Evolutionary conservation across 306 rosid species (phyloP).

Genomic region (Ceratonia siliqua): DNA sequence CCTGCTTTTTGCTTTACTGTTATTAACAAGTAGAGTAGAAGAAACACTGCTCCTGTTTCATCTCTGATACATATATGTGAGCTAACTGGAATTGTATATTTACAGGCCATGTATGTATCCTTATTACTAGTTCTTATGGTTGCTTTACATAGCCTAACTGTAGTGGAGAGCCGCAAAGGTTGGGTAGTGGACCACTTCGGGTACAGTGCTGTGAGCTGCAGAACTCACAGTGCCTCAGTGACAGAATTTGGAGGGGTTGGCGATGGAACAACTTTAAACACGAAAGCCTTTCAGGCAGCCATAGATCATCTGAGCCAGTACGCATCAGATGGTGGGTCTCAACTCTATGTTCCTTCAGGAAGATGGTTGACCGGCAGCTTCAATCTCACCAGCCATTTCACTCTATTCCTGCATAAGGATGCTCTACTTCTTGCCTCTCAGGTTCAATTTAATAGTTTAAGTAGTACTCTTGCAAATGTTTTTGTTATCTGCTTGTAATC

Average conservation of each 20-base stretch:
- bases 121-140: conserved; percentile 23
- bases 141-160: conserved; percentile 27
- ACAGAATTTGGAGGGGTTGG: conserved; percentile 85
- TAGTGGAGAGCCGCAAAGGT: conserved; percentile 37
- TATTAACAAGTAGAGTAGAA: background rate
- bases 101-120: conserved; percentile 43
- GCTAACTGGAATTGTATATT: conserved; percentile 20
- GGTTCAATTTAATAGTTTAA: too few species aligned
- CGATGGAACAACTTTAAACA: conserved; percentile 75
- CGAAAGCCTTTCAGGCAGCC: conserved; percentile 65
- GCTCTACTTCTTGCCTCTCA: conserved; percentile 81
- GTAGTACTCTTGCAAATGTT: too few species aligned
- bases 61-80: too few species aligned
- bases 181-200: conserved; percentile 12
- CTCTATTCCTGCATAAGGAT: conserved; percentile 75
- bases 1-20: background rate
- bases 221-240: conserved; percentile 65
- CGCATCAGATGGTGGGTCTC: conserved; percentile 70
- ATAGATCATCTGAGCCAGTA: conserved; percentile 50
- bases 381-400: conserved; percentile 88
- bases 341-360: conserved; percentile 79
- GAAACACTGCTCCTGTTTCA: background rate
- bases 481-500: too few species aligned
- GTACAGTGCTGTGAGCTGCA: conserved; percentile 52
- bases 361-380: conserved; percentile 93